Base-by-base conservation (phyloP, 1,284 basidiomycete species). In the Ganoderma resinaceum region DNA sequence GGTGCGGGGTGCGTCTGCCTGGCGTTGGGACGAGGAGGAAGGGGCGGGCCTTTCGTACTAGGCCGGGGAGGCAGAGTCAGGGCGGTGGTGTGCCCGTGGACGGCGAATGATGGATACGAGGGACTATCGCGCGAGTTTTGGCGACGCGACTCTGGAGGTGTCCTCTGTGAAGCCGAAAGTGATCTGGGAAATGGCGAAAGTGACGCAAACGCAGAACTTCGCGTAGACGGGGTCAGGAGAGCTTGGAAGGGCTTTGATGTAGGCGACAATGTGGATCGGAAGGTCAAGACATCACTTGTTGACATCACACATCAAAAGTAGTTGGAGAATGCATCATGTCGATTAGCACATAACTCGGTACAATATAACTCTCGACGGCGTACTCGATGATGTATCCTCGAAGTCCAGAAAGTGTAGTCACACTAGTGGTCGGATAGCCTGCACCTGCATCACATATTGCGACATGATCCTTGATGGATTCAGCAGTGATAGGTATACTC, bases 331-430 rank as follows among this genome's bases (percentile, higher is more conserved):
- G 35, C 35, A 33, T 57, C 65, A 52, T 42, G 18, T 35, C 42
- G 29, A 62, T 67, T 62, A 60, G 64, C 55, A 55, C 20, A n/a
- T 46, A 29, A 16, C n/a, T 61, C 43, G 53, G 53, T 58, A 71
- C 66, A 69, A 68, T 26, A 80, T 33, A 61, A 63, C 46, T 61
- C 46, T 66, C 52, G 52, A 63, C 3, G n/a, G 73, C 85, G 62
- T 78, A 92, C 91, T 84, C 83, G 64, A 82, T 80, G 26, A 95
- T 78, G 12, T 82, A 85, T 12, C 94, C 95, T 49, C 95, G 84
- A 26, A 97, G 80, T 12, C 95, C 95, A 1, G 94, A 95, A 35
- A 95, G 82, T 0, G 94, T 95, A 7, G 95, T 85, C 16, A 95
- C 79, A 49, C 68, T 70, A 11, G 68, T 42, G 88, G 84, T 26